Conservation (phyloP, 306 rosid genomes). For the Mimosa pudica region DNA sequence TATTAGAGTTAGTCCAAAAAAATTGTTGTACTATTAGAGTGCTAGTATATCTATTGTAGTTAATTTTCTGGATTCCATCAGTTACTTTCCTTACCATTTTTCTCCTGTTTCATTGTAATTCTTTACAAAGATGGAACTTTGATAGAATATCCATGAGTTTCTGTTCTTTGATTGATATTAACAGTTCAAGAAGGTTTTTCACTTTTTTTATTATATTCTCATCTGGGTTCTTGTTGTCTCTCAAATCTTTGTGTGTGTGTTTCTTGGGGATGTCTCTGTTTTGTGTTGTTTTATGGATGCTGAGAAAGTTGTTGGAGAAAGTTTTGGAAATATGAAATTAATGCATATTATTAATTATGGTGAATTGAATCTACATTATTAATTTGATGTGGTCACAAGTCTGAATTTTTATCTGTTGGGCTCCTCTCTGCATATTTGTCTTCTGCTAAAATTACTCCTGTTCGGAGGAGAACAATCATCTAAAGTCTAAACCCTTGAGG, state of each 20-base stretch:
- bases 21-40: too few species aligned
- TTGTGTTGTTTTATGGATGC: constrained; percentile 5
- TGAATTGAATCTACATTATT: background rate
- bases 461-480: constrained; percentile 7
- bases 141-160: background rate
- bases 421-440: background rate
- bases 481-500: background rate
- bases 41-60: background rate
- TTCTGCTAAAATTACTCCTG: constrained; percentile 22
- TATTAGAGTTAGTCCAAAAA: too few species aligned
- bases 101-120: constrained; percentile 40
- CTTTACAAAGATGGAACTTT: background rate
- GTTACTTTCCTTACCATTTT: background rate
- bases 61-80: background rate
- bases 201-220: background rate
- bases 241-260: constrained; percentile 25
- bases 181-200: background rate
- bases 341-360: background rate
- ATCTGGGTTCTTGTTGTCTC: constrained; percentile 6
- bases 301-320: constrained; percentile 6
- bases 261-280: background rate
- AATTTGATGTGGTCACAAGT: constrained; percentile 7
- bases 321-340: background rate
- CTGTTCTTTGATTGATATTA: constrained; percentile 7
- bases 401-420: constrained; percentile 20